Base-by-base conservation (phyloP, 805 yeast genomes). In the Blastobotrys attinorum region DNA sequence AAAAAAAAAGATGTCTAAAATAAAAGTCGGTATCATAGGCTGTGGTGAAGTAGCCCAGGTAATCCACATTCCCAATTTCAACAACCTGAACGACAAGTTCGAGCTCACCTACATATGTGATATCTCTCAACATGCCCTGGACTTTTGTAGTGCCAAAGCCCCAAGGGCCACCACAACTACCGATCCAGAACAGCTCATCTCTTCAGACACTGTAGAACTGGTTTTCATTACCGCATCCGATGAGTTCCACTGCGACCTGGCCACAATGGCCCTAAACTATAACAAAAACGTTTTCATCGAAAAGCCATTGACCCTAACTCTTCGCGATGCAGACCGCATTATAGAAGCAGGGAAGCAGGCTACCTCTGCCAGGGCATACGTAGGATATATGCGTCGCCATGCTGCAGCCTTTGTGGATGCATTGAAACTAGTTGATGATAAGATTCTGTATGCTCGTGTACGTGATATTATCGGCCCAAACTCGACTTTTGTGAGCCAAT, bases 11-110 rank as follows among this genome's bases (percentile, higher is more conserved):
- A n/a, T n/a, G n/a, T n/a, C n/a, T n/a, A n/a, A n/a, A n/a, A n/a
- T n/a, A n/a, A n/a, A n/a, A 35, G 44, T 40, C 8, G 44, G 44
- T 22, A 40, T 40, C n/a, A 20, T 40, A 5, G 44, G 44, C 20
- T 40, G 44, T 22, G 44, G 44, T 8, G 44, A 40, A 34, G 44
- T 40, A 4, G 40, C 41, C 16, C 44, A 40, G 22, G 44, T 40
- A 5, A 34, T 40, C 22, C 44, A 40, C 20, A 32, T 40, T 11
- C 44, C 44, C 5, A 34, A 22, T 7, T 25, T 40, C 11, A 13
- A 11, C 31, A 34, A 34, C 31, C 40, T 40, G 20, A 5, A 13
- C 5, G 27, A 40, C 13, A 13, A 22, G 31, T 40, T 35, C 40
- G 40, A 10, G 16, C 33, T 40, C 7, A 22, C 17, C 8, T 34